Base-by-base conservation (phyloP, 2,329 filamentous ascomycete genomes). In the Botryosphaeria dothidea region DNA sequence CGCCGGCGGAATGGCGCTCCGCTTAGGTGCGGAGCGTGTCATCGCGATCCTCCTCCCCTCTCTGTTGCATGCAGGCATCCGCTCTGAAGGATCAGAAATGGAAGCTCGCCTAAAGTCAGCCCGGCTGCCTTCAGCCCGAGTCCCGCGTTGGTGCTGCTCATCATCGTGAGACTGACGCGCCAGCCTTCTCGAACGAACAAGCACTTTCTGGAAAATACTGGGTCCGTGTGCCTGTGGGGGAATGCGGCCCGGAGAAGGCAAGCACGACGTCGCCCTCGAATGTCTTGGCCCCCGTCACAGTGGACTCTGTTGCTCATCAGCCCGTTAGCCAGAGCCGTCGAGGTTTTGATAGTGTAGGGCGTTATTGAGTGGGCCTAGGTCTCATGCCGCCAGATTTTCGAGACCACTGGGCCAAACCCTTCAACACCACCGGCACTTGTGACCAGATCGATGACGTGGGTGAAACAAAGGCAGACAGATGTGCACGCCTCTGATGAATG, bases 31-130 rank as follows among this genome's bases (percentile, higher is more conserved):
- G 56, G 56, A 60, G 56, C 56, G 19, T 11, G n/a, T 19, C 56
- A 60, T 46, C 41, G 25, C n/a, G 27, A 60, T 60, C 56, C 51
- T 56, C 3, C 51, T 38, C 25, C 27, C 4, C 23, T 41, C 38
- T 41, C 38, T 52, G 41, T 34, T 45, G 56, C 56, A 17, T 46
- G 56, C 56, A 60, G 56, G 56, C 56, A 46, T 31, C 56, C 56
- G 56, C 56, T 21, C 41, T 34, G 56, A 45, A 46, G 41, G 56
- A 46, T 46, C 41, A 34, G n/a, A 31, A 46, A 23, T 15, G 56
- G 38, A 34, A 45, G 56, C 56, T 57, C 36, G 23, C 17, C 23
- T 58, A 41, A 27, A 43, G 36, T 43, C 52, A 57, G 52, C 52
- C 36, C 46, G 23, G 11, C 23, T 5, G 23, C n/a, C 46, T 2